These are phyloP conservation scores for Ophidiomyces ophidiicola DNA, from an alignment of 2,329 filamentous ascomycete species.

Conservation along the genomic window DNA sequence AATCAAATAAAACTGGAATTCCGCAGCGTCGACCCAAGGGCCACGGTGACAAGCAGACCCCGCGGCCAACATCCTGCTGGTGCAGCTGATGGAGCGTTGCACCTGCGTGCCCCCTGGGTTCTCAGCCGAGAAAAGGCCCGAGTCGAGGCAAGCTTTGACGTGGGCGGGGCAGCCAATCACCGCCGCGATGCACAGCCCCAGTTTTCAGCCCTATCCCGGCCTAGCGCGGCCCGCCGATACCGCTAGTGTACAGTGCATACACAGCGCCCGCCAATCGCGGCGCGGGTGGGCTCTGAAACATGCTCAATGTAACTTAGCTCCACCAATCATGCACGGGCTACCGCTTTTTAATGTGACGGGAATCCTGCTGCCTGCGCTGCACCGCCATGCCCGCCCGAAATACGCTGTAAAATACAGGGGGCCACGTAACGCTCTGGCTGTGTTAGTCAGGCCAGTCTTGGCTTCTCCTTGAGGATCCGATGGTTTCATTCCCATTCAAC, in stretches of 20 bases:
- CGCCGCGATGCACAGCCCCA: not conserved
- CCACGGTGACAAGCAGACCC: too few relatives aligned
- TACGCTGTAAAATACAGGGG: too few relatives aligned
- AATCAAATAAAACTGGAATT: too few relatives aligned
- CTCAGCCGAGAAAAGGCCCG: too few relatives aligned
- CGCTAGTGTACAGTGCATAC: not conserved
- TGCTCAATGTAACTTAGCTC: constrained; percentile 1
- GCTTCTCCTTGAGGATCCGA: constrained; percentile 2
- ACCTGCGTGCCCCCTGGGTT: too few relatives aligned
- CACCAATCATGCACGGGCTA: not conserved
- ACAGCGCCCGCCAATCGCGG: not conserved
- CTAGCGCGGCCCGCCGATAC: not conserved
- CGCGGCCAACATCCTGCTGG: too few relatives aligned
- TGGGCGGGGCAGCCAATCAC: too few relatives aligned
- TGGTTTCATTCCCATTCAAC: not conserved
- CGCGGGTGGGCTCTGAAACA: constrained; percentile 2
- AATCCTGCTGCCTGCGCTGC: constrained; percentile 5
- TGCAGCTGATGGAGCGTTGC: too few relatives aligned
- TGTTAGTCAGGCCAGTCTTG: not conserved
- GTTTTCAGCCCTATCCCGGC: constrained; percentile 1
- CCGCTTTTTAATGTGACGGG: not conserved
- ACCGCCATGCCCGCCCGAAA: too few relatives aligned
- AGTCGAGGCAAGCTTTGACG: too few relatives aligned
- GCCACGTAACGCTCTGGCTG: constrained; percentile 8
- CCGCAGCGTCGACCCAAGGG: too few relatives aligned